Base-by-base conservation (phyloP, 2,329 filamentous ascomycete genomes). In the Furcasterigmium sp. region DNA sequence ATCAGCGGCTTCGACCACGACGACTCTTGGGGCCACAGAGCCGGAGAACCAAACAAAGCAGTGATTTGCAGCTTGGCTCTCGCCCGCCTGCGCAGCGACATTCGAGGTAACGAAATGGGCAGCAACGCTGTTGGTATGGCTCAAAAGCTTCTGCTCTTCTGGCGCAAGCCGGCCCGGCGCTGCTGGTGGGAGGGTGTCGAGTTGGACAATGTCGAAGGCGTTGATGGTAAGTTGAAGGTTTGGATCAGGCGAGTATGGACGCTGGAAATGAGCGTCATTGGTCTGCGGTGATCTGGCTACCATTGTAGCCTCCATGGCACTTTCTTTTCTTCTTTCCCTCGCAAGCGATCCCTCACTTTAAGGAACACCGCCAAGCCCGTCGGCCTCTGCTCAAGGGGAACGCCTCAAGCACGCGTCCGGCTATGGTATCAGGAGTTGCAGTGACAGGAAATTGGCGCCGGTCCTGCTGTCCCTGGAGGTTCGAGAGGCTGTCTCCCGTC, bases 141-240 rank as follows among this genome's bases (percentile, higher is more conserved):
- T 11, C 93, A 98, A 65, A 98, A 98, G 69, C 78, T 98, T 37
- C 76, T 98, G 13, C 76, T 98, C 4, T 98, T 98, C 72, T 98
- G 93, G 93, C 81, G 93, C 52, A 98, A 98, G 68, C 93, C 93
- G 14, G 93, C 93, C 13, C 76, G 93, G 48, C 80, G 93, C 62
- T 98, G 93, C 73, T 98, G 93, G 93, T 98, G 93, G 93, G 93
- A 98, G 64, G 93, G 93, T 19, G 86, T 98, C 29, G 91, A 97
- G 63, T 74, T 98, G 36, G 81, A 93, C 15, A 76, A 87, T 51
- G 87, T 98, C 11, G 89, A 94, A 40, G 93, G 93, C 13, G 85
- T 97, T 8, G 82, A 95, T 41, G 91, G 91, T 41, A 88, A 84
- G 62, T 75, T 98, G 53, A 98, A 98, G 69, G 90, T 98, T 46